These are phyloP conservation scores for Agastache rugosa DNA, from an alignment of 257 asterid species.

Conservation along the genomic window DNA sequence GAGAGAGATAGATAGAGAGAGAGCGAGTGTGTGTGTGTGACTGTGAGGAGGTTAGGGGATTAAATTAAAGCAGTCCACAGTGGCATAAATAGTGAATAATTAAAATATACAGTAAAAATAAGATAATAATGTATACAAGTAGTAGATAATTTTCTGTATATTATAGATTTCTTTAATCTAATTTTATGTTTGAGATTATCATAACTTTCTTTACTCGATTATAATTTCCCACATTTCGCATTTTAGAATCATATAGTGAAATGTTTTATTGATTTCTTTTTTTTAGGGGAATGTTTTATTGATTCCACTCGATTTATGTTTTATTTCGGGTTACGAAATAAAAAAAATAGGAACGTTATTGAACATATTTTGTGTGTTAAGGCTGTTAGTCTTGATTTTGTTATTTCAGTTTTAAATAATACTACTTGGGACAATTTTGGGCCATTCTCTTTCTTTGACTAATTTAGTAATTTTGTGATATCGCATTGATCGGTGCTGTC, in stretches of 20 bases:
- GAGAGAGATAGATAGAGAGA: conserved; percentile 19
- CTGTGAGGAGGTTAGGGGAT: conserved; percentile 7
- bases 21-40: background rate
- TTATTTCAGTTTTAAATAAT: background rate
- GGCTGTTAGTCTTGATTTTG: background rate
- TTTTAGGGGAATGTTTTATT: too few species aligned
- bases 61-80: conserved; percentile 14
- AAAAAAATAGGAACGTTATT: background rate
- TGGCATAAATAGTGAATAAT: conserved; percentile 24
- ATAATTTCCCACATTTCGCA: background rate
- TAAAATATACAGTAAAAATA: conserved; percentile 4
- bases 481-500: conserved; percentile 47
- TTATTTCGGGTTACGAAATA: background rate
- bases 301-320: background rate
- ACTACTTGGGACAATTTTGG: background rate
- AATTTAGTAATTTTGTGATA: background rate
- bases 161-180: conserved; percentile 12
- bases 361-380: background rate
- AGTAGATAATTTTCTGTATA: too few species aligned
- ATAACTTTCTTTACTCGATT: background rate
- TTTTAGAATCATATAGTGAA: background rate
- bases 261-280: background rate
- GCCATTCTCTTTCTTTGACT: conserved; percentile 18
- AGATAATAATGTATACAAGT: too few species aligned
- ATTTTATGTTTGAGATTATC: conserved; percentile 31